These are phyloP conservation scores for Candida succiphila DNA, from an alignment of 805 yeast genomes.

Conservation along the genomic window DNA sequence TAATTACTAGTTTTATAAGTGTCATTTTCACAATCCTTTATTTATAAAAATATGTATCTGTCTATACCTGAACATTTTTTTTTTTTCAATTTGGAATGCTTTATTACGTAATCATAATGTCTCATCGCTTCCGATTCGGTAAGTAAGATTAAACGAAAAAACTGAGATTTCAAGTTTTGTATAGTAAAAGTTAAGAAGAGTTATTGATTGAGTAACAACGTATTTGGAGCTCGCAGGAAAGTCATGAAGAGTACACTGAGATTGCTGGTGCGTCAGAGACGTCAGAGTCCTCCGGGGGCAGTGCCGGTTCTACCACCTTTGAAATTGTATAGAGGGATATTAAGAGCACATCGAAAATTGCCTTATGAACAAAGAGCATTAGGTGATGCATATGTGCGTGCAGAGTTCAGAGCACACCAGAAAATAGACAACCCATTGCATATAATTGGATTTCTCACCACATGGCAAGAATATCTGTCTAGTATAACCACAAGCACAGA, in stretches of 20 bases:
- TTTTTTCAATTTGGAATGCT: too few species aligned
- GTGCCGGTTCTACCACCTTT: conserved; percentile 76
- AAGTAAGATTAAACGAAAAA: too few species aligned
- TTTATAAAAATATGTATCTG: too few species aligned
- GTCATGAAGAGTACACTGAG: conserved; percentile 15
- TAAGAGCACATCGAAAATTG: conserved; percentile 70
- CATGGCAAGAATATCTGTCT: conserved; percentile 84
- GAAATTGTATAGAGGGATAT: conserved; percentile 63
- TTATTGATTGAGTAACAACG: too few species aligned
- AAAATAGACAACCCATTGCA: conserved; percentile 81
- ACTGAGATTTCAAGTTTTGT: too few species aligned
- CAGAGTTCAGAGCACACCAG: conserved; percentile 82
- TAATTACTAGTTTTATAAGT: too few species aligned
- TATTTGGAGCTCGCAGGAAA: not conserved
- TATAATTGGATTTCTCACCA: conserved; percentile 84
- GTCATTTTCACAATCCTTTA: too few species aligned
- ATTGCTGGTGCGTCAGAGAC: conserved; percentile 23
- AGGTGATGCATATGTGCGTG: conserved; percentile 85
- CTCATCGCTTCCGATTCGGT: too few species aligned
- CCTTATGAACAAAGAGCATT: conserved; percentile 61
- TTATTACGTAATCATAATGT: not conserved
- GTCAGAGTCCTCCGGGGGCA: conserved; percentile 13
- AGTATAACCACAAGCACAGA: conserved; percentile 34
- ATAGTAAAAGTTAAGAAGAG: too few species aligned
- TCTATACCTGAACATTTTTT: too few species aligned